phyloP scores from a whole-genome alignment of 164 flowering plant species.

The Buxus sempervirens region DNA sequence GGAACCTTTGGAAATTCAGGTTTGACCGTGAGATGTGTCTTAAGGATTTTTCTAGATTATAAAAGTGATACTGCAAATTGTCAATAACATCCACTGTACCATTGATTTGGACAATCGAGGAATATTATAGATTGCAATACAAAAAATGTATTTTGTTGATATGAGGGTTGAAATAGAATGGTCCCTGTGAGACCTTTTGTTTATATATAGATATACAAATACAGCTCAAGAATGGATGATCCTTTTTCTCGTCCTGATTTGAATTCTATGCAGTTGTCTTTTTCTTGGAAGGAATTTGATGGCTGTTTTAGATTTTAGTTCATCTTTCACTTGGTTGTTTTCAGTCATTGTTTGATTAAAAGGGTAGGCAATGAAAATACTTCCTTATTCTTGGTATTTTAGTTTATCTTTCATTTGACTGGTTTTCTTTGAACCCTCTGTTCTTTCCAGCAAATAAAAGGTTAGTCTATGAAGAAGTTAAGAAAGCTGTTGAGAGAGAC shows the following conservation, averaged over 20 bases:
- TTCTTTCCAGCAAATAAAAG: slow-evolving; percentile 70
- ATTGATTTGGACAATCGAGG: background rate
- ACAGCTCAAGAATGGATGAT: background rate
- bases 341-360: background rate
- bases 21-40: background rate
- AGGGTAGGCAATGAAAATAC: background rate
- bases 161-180: background rate
- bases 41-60: background rate
- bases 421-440: background rate
- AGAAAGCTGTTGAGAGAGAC: slow-evolving; percentile 86
- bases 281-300: too few species aligned
- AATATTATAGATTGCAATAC: background rate
- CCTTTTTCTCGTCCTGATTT: too few species aligned
- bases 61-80: too few species aligned
- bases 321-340: background rate
- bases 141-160: too few species aligned
- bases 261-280: too few species aligned
- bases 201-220: too few species aligned
- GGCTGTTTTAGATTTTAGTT: background rate
- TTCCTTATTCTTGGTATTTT: background rate
- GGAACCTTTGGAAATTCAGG: too few species aligned
- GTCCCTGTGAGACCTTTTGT: background rate
- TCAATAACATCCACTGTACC: background rate
- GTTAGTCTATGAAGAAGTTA: slow-evolving; percentile 86
- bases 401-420: background rate